Evolutionary conservation across 495 filamentous ascomycete genomes (phyloP).

Genomic region (Penicillium argentinense): DNA sequence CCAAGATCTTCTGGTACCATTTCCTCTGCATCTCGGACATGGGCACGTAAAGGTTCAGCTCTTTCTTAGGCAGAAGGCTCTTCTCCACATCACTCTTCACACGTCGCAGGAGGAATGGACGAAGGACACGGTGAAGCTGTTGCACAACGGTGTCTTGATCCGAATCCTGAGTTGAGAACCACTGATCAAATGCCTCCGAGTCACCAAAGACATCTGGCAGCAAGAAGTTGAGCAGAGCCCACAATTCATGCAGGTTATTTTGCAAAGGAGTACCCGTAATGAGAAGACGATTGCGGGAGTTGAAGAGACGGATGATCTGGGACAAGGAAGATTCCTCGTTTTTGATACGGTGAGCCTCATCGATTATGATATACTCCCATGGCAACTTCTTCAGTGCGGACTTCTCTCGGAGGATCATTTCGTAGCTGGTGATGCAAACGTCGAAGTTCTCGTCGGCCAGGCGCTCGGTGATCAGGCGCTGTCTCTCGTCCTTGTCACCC

Average conservation of each 20-base stretch:
- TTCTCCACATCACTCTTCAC: constrained; percentile 99
- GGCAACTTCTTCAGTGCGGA: constrained; percentile 94
- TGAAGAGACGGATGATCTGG: constrained; percentile 95
- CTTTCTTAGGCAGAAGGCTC: constrained; percentile 95
- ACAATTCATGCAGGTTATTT: constrained; percentile 99
- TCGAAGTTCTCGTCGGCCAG: constrained; percentile 91
- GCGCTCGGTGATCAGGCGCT: constrained; percentile 84
- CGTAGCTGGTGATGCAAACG: constrained; percentile 92
- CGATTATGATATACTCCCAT: constrained; percentile 99
- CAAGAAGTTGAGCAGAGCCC: constrained; percentile 96
- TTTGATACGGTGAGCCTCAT: constrained; percentile 98
- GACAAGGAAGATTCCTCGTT: constrained; percentile 98
- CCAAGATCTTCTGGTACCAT: constrained; percentile 98
- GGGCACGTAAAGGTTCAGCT: constrained; percentile 94
- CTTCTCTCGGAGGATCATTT: constrained; percentile 96
- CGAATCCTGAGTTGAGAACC: constrained; percentile 86
- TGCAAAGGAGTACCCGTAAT: constrained; percentile 98
- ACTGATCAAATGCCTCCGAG: constrained; percentile 95
- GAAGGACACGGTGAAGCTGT: constrained; percentile 89
- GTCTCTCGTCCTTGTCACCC: constrained; percentile 91
- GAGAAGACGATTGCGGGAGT: constrained; percentile 89
- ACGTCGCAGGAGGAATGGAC: constrained; percentile 91
- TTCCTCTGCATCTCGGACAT: constrained; percentile 99
- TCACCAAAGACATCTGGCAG: constrained; percentile 98
- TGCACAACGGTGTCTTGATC: constrained; percentile 97